A percentile compares a stretch with the other conserved stretches of the same genome.
These are phyloP conservation scores for Cladosporium oxysporum DNA, from an alignment of 2,329 filamentous ascomycete species.

Conservation along the genomic window DNA sequence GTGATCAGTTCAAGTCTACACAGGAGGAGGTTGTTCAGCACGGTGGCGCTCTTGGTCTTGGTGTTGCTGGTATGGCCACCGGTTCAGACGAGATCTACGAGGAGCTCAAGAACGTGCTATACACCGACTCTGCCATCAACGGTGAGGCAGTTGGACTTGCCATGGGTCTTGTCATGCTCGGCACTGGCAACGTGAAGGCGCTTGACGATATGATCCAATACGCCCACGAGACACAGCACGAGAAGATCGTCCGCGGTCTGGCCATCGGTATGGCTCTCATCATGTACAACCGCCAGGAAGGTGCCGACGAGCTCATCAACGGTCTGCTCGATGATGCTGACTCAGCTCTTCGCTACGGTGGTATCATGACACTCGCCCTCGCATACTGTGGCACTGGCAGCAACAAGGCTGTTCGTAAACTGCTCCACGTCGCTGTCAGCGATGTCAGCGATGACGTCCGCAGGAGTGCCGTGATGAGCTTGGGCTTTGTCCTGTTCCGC, in stretches of 20 bases:
- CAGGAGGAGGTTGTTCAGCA: slow-evolving; percentile 95
- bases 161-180: slow-evolving; percentile 98
- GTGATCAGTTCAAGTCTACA: slow-evolving; percentile 71
- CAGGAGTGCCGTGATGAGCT: slow-evolving; percentile 92
- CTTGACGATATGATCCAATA: slow-evolving; percentile 97
- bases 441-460: slow-evolving; percentile 98
- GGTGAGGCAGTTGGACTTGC: slow-evolving; percentile 93
- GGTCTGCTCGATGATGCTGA: slow-evolving; percentile 91
- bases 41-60: slow-evolving; percentile 89
- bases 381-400: slow-evolving; percentile 96
- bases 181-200: slow-evolving; percentile 91
- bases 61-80: slow-evolving; percentile 96
- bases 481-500: slow-evolving; percentile 97
- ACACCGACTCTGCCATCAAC: slow-evolving; percentile 92
- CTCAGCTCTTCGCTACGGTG: slow-evolving; percentile 89
- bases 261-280: slow-evolving; percentile 97
- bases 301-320: slow-evolving; percentile 91
- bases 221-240: slow-evolving; percentile 95
- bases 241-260: slow-evolving; percentile 96
- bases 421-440: slow-evolving; percentile 93
- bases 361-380: slow-evolving; percentile 97
- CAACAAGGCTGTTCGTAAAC: slow-evolving; percentile 96
- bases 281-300: slow-evolving; percentile 96
- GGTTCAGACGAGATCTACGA: slow-evolving; percentile 89
- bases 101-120: slow-evolving; percentile 83